phyloP scores from a whole-genome alignment of 208 protist genomes.

The Trypanosoma scelopori region DNA sequence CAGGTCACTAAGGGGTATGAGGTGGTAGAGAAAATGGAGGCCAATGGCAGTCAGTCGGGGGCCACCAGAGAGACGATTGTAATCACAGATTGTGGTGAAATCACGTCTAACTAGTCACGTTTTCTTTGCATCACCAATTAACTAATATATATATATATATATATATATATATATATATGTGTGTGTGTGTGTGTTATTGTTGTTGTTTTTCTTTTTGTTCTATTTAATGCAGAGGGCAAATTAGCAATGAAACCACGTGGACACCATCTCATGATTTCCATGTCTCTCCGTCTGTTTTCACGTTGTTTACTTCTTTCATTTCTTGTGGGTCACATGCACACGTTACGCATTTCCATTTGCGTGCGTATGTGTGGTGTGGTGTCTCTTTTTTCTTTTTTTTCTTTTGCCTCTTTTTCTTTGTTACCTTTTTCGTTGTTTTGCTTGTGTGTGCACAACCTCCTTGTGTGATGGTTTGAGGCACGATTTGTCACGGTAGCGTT shows the following conservation, averaged over 20 bases:
- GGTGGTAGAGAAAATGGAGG: conserved; percentile 77
- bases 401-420: neutral
- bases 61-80: conserved; percentile 67
- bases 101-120: conserved; percentile 38
- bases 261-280: too few species aligned
- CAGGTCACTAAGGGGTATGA: conserved; percentile 89
- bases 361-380: too few species aligned
- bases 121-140: neutral
- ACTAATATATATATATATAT: neutral
- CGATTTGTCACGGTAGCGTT: neutral
- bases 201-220: too few species aligned
- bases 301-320: too few species aligned
- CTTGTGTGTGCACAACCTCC: neutral
- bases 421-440: neutral
- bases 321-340: too few species aligned
- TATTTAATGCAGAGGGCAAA: too few species aligned
- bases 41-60: conserved; percentile 67
- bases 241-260: too few species aligned
- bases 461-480: neutral
- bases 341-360: too few species aligned
- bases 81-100: conserved; percentile 75
- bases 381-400: too few species aligned
- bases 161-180: neutral
- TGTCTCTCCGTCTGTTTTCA: too few species aligned
- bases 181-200: neutral